Evolutionary conservation across 495 filamentous ascomycete genomes (phyloP).

Genomic region (Penicillium samsonianum): DNA sequence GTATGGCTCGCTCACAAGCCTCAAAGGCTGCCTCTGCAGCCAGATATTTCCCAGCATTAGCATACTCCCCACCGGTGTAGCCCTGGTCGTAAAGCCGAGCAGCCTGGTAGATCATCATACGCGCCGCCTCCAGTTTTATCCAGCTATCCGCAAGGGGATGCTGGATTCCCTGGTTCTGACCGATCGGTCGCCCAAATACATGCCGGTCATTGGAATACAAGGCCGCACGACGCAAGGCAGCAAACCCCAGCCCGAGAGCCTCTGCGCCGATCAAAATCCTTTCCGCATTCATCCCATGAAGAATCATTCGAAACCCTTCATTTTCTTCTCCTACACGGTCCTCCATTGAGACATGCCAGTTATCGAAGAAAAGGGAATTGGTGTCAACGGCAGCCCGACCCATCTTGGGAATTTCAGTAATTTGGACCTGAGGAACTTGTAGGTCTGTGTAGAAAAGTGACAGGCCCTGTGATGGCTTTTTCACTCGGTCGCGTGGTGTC

Average conservation of each 20-base stretch:
- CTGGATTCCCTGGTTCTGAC: slow-evolving; percentile 71
- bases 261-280: slow-evolving; percentile 73
- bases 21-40: slow-evolving; percentile 75
- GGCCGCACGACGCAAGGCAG: slow-evolving; percentile 61
- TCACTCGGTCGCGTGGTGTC: slow-evolving; percentile 60
- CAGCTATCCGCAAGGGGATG: slow-evolving; percentile 72
- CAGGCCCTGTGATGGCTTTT: slow-evolving; percentile 66
- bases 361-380: slow-evolving; percentile 79
- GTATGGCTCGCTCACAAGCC: slow-evolving; percentile 67
- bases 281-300: slow-evolving; percentile 83
- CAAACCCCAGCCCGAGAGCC: slow-evolving; percentile 74
- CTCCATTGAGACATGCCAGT: slow-evolving; percentile 59
- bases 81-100: slow-evolving; percentile 64
- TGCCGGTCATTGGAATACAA: slow-evolving; percentile 66
- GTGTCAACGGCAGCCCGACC: slow-evolving; percentile 72
- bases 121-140: slow-evolving; percentile 78
- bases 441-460: slow-evolving; percentile 76
- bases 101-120: slow-evolving; percentile 74
- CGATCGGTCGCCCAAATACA: slow-evolving; percentile 70
- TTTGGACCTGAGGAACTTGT: slow-evolving; percentile 41
- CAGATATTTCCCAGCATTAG: slow-evolving; percentile 60
- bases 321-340: slow-evolving; percentile 65
- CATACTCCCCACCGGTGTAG: slow-evolving; percentile 28
- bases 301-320: slow-evolving; percentile 70
- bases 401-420: slow-evolving; percentile 58